phyloP scores from a whole-genome alignment of 2,329 filamentous ascomycete genomes.

The Penicillium verrucosum region DNA sequence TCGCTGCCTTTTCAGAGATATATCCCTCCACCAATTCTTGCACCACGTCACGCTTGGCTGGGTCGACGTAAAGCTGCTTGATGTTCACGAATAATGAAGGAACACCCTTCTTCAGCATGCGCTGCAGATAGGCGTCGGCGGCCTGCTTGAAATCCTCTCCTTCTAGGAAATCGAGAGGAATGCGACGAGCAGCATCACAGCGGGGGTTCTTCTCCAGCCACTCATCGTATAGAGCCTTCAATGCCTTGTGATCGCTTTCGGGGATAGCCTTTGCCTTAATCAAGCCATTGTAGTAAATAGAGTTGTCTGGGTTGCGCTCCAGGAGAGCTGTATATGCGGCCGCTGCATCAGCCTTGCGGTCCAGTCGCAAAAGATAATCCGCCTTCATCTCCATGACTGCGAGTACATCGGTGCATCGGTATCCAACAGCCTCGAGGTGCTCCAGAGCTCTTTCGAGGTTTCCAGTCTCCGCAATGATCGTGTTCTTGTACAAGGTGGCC shows the following conservation, averaged over 20 bases:
- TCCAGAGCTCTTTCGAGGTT: constrained; percentile 79
- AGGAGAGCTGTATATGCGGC: constrained; percentile 77
- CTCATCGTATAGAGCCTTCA: constrained; percentile 73
- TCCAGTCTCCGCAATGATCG: constrained; percentile 84
- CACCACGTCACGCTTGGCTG: constrained; percentile 72
- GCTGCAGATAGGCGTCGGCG: constrained; percentile 72
- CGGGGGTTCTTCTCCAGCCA: constrained; percentile 78
- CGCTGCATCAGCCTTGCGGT: constrained; percentile 72
- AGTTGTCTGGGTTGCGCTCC: constrained; percentile 83
- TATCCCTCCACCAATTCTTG: constrained; percentile 76
- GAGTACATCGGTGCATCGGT: constrained; percentile 76
- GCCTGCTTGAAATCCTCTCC: constrained; percentile 77
- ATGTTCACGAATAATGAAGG: constrained; percentile 96
- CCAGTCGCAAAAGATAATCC: constrained; percentile 76
- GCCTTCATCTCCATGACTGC: constrained; percentile 83
- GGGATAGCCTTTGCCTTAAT: constrained; percentile 65
- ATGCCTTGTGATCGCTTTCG: constrained; percentile 58
- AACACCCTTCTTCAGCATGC: constrained; percentile 87
- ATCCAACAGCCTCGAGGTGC: constrained; percentile 74
- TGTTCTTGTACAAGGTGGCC: constrained; percentile 91
- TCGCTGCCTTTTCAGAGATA: constrained; percentile 54
- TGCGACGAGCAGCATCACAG: constrained; percentile 77
- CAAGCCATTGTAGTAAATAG: constrained; percentile 78
- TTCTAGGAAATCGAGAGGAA: constrained; percentile 84
- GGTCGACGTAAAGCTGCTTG: constrained; percentile 82